Base-by-base conservation (phyloP, 768 basidiomycete species). In the Leccinum incarnatum region DNA sequence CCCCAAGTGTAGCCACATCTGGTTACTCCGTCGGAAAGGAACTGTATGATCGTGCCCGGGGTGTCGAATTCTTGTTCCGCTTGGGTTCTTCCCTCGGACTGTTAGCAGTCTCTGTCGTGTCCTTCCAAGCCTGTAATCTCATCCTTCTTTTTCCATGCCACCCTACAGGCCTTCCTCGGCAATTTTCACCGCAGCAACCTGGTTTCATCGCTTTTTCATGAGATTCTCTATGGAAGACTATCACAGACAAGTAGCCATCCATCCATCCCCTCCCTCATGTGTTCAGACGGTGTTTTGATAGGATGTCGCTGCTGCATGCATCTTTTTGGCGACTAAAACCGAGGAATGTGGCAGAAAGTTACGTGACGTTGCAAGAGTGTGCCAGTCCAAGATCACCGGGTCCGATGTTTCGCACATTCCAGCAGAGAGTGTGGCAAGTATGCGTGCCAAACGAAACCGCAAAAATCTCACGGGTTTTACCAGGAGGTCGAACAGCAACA, bases 161-260 rank as follows among this genome's bases (percentile, higher is more conserved):
- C 46, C 66, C 32, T 49, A 56, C 69, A 94, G 92, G 51, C 88
- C 89, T 27, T 85, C 86, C 21, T 86, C 90, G 15, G 90, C 91
- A 14, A 83, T 93, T 77, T 88, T 88, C 66, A 91, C 93, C 25
- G 91, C 93, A 25, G 91, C 91, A 25, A 90, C 88, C 6, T 94
- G 92, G 89, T 92, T 93, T 64, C 93, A 94, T 72, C 82, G 93
- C 12, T 94, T 94, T 73, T 94, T 90, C 72, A 92, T 94, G 91
- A 81, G 92, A 59, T 87, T 83, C 69, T 84, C 91, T 27, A 83
- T 91, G 83, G 85, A 88, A 65, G 89, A 92, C 67, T 88, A 89
- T 66, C 87, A 89, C 88, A 90, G 79, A 91, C 89, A 74, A 62
- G 78, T 74, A 59, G 34, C 37, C 37, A 59, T 47, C n/a, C 61